Conservation (phyloP, 345 rosid species). For the Melaleuca alternifolia region DNA sequence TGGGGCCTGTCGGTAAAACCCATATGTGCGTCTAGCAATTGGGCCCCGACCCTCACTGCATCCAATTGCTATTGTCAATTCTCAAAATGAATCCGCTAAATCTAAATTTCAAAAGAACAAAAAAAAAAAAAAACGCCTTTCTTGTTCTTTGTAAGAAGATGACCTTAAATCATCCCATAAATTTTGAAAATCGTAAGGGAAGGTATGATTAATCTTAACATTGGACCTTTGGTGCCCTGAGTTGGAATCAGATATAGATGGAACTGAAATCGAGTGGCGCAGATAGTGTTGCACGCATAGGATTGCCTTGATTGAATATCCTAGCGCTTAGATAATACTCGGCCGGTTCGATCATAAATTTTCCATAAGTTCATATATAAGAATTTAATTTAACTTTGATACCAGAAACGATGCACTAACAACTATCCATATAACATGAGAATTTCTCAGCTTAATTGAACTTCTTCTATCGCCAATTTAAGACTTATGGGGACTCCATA, state of each 20-base stretch:
- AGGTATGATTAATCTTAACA: neutral
- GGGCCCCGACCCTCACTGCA: neutral
- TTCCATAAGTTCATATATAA: neutral
- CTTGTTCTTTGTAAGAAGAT: neutral
- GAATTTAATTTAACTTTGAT: neutral
- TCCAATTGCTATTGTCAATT: neutral
- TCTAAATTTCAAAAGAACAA: neutral
- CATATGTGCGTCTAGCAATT: neutral
- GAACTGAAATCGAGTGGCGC: neutral
- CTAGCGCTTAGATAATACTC: rapidly evolving
- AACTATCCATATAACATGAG: neutral
- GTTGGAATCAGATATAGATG: neutral
- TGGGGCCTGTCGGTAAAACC: neutral
- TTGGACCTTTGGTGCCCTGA: no score
- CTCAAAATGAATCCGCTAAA: neutral
- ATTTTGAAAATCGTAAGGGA: neutral
- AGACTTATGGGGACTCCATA: neutral
- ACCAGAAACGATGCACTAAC: neutral
- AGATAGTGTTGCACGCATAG: neutral
- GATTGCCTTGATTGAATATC: neutral
- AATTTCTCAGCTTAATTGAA: neutral
- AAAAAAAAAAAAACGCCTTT: neutral
- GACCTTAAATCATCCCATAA: neutral
- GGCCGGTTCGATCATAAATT: neutral
- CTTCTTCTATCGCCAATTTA: neutral